phyloP scores from a whole-genome alignment of 1,139 yeast genomes.

The Pneumocystis sp. region DNA sequence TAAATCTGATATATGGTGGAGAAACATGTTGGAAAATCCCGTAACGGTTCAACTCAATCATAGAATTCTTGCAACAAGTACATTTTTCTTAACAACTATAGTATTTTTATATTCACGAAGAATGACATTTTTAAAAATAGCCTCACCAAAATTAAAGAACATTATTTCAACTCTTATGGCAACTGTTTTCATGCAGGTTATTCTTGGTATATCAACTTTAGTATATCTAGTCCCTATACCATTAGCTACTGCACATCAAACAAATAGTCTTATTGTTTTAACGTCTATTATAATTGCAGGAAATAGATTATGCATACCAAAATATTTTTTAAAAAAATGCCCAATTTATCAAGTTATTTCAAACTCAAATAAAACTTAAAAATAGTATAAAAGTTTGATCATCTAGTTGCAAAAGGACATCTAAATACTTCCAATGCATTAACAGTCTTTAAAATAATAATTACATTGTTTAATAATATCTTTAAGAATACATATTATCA shows the following conservation, averaged over 20 bases:
- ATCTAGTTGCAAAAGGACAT: not conserved
- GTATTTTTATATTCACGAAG: conserved; percentile 44
- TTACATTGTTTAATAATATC: not conserved
- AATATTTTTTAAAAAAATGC: not conserved
- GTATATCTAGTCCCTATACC: conserved; percentile 83
- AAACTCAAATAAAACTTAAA: not conserved
- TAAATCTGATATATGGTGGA: conserved; percentile 61
- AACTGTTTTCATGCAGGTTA: conserved; percentile 56
- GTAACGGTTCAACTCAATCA: conserved; percentile 89
- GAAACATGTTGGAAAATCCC: conserved; percentile 89
- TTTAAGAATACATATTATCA: not conserved
- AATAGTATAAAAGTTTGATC: not conserved
- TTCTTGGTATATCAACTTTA: conserved; percentile 73
- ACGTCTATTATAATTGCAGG: conserved; percentile 62
- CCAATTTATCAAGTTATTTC: not conserved
- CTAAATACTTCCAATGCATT: not conserved
- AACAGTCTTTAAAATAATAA: not conserved
- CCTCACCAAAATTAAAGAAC: conserved; percentile 42
- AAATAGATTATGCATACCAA: conserved; percentile 54
- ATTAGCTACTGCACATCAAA: conserved; percentile 90
- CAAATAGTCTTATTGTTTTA: conserved; percentile 82
- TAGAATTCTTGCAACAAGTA: conserved; percentile 67
- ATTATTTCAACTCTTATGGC: conserved; percentile 65
- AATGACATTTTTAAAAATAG: conserved; percentile 33
- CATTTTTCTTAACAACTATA: conserved; percentile 57